A percentile compares a stretch with the other conserved stretches of the same genome.
Evolutionary conservation across 305 asterid genomes (phyloP).

Genomic region (Ilex paraguariensis): DNA sequence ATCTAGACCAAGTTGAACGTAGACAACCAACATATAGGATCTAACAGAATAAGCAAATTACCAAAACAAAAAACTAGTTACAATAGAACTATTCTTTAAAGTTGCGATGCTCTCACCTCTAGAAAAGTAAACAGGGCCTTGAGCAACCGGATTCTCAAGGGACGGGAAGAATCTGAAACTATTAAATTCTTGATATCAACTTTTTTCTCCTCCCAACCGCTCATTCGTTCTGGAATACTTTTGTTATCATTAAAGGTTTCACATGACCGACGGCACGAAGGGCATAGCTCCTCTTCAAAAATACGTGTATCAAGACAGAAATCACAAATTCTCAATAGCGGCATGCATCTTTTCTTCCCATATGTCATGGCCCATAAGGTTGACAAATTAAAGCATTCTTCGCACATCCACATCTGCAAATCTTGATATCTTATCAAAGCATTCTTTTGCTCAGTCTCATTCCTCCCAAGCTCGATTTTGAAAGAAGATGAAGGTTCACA

Average conservation of each 20-base stretch:
- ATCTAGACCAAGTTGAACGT: not conserved
- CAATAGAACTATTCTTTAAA: not conserved
- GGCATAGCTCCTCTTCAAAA: constrained; percentile 39
- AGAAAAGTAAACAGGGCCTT: constrained; percentile 54
- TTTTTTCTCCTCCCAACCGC: constrained; percentile 21
- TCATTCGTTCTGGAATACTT: constrained; percentile 24
- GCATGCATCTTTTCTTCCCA: constrained; percentile 59
- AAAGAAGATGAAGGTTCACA: constrained; percentile 64
- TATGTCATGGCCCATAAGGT: constrained; percentile 43
- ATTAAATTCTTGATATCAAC: constrained; percentile 20
- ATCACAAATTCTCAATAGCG: constrained; percentile 60
- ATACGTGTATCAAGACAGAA: constrained; percentile 49
- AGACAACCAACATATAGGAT: not conserved
- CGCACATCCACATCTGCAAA: constrained; percentile 79
- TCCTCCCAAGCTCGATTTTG: constrained; percentile 66
- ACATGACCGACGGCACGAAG: constrained; percentile 34
- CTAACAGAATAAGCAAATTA: not conserved
- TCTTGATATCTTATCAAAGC: constrained; percentile 59
- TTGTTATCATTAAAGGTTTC: constrained; percentile 20
- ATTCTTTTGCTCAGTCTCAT: constrained; percentile 44
- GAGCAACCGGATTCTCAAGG: constrained; percentile 65
- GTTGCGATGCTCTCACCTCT: constrained; percentile 49
- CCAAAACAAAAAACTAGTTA: not conserved
- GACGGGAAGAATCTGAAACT: constrained; percentile 36
- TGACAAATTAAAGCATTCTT: constrained; percentile 60